These are phyloP conservation scores for Annona squamosa DNA, from an alignment of 164 flowering plant genomes.

Conservation along the genomic window DNA sequence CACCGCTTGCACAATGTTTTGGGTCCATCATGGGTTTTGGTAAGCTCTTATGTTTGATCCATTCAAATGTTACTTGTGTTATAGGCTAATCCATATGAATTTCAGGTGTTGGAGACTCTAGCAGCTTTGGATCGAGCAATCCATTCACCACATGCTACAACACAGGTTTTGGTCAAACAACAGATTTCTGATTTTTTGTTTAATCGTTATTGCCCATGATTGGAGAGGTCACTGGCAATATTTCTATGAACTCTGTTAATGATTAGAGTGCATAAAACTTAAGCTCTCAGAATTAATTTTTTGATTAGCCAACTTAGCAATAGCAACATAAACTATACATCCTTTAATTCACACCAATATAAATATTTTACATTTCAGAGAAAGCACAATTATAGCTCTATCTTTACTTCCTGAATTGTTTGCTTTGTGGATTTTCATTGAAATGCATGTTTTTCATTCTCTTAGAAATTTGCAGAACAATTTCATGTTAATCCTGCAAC, in stretches of 20 bases:
- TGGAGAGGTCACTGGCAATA: background rate
- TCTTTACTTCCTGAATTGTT: background rate
- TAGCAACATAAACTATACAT: background rate
- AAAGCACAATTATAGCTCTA: no score
- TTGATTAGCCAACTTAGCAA: background rate
- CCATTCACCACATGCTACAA: constrained; percentile 95
- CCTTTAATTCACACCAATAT: no score
- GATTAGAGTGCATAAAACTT: background rate
- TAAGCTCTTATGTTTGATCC: constrained; percentile 24
- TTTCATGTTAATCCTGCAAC: background rate
- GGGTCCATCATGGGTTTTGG: constrained; percentile 98
- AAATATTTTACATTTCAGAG: no score
- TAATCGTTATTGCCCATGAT: background rate
- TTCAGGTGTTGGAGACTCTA: constrained; percentile 89
- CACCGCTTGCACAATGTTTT: constrained; percentile 84
- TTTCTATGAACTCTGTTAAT: background rate
- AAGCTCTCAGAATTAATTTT: background rate
- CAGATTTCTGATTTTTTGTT: background rate
- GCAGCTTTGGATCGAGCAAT: constrained; percentile 90
- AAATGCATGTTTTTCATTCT: background rate
- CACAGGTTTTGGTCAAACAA: constrained; percentile 52
- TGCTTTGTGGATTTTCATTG: background rate
- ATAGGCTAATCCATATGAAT: constrained; percentile 7
- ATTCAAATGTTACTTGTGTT: background rate
- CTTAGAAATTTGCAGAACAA: background rate